These are phyloP conservation scores for Colletotrichum aenigma DNA, from an alignment of 2,329 filamentous ascomycete genomes.

Conservation along the genomic window DNA sequence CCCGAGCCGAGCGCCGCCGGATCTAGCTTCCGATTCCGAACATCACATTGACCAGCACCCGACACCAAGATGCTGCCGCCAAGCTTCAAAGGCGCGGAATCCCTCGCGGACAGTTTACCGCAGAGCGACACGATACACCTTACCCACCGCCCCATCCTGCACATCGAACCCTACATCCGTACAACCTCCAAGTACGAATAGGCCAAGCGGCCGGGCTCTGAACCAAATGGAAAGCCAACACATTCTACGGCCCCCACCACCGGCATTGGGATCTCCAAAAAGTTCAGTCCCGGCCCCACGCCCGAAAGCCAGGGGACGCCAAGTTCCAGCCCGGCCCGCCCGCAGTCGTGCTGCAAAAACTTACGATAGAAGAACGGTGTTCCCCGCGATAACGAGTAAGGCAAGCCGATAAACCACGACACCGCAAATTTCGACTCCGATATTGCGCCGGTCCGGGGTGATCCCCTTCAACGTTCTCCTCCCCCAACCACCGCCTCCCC, in stretches of 20 bases:
- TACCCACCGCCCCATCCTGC: background rate
- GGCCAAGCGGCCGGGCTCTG: background rate
- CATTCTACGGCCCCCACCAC: background rate
- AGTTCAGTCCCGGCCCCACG: background rate
- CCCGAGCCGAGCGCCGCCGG: background rate
- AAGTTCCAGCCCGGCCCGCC: background rate
- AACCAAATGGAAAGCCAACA: background rate
- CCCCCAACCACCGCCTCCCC: background rate
- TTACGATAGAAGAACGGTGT: background rate
- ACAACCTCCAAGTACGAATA: background rate
- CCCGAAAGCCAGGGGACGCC: background rate
- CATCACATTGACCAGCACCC: background rate
- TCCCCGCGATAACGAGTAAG: background rate
- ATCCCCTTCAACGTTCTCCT: background rate
- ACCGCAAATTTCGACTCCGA: constrained; percentile 6
- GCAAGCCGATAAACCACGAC: background rate
- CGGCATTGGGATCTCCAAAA: background rate
- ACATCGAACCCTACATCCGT: background rate
- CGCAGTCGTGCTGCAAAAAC: background rate
- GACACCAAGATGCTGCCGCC: background rate
- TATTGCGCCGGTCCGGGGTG: background rate
- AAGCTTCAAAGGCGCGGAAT: background rate
- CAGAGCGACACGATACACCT: background rate
- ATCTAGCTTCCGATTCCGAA: background rate
- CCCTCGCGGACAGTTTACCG: background rate